Evolutionary conservation across 2,329 filamentous ascomycete genomes (phyloP).

Genomic region (Diaporthe capsici): DNA sequence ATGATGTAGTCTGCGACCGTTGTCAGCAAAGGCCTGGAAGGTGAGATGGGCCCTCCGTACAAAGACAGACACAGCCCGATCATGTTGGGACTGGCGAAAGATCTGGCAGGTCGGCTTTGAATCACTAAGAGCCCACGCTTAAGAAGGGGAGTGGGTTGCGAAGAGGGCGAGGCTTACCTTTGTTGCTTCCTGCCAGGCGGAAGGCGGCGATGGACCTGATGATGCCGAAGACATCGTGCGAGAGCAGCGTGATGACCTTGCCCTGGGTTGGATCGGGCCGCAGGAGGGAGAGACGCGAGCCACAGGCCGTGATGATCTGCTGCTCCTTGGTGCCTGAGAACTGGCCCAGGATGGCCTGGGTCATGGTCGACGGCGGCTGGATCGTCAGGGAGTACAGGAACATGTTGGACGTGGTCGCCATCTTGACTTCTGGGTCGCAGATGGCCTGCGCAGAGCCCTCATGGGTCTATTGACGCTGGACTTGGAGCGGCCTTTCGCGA

Average conservation of each 20-base stretch:
- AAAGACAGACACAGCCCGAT: constrained; percentile 42
- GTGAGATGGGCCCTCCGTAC: constrained; percentile 35
- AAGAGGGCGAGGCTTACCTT: constrained; percentile 78
- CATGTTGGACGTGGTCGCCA: constrained; percentile 99
- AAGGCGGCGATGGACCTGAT: constrained; percentile 91
- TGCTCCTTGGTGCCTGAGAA: constrained; percentile 97
- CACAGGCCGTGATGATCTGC: constrained; percentile 94
- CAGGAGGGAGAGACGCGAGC: constrained; percentile 89
- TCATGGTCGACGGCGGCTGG: constrained; percentile 90
- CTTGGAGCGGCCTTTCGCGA: constrained; percentile 2
- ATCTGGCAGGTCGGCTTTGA: constrained; percentile 72
- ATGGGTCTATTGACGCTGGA: constrained; percentile 36
- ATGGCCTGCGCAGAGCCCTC: constrained; percentile 62
- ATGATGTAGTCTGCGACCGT: constrained; percentile 87
- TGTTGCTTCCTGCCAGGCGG: constrained; percentile 91
- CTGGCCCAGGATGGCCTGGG: constrained; percentile 92
- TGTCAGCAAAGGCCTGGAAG: constrained; percentile 33
- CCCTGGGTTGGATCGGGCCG: constrained; percentile 88
- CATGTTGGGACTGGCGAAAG: constrained; percentile 42
- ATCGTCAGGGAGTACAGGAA: constrained; percentile 98
- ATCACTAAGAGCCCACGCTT: constrained; percentile 77
- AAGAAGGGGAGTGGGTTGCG: constrained; percentile 45
- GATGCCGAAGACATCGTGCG: constrained; percentile 96
- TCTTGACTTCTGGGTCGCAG: constrained; percentile 67
- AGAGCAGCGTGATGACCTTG: constrained; percentile 87